phyloP scores from a whole-genome alignment of 257 asterid species.

The Solanum chiquidenum region DNA sequence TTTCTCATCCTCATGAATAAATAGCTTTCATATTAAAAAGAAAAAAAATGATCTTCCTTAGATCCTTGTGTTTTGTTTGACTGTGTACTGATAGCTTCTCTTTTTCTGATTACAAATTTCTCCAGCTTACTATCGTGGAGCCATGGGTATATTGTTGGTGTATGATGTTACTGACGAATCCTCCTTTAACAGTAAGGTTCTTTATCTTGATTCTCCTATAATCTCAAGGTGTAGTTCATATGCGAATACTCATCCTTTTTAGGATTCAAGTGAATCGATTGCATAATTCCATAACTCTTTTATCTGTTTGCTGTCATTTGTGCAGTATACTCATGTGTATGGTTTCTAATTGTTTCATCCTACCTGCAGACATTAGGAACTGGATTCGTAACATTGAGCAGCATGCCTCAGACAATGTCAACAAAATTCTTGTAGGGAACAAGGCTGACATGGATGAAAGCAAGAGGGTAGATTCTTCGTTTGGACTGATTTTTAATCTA shows the following conservation, averaged over 20 bases:
- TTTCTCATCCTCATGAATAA: neutral
- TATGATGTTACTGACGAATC: slow-evolving; percentile 37
- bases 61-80: neutral
- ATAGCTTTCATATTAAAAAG: neutral
- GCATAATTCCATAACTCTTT: neutral
- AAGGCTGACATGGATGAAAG: slow-evolving; percentile 45
- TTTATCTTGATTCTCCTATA: neutral
- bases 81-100: neutral
- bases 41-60: neutral
- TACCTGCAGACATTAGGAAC: slow-evolving; percentile 26
- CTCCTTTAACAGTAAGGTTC: slow-evolving; percentile 32
- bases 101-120: neutral
- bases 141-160: slow-evolving; percentile 39
- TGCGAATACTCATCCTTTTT: neutral
- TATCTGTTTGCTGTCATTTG: neutral
- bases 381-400: slow-evolving; percentile 40
- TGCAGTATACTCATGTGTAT: neutral
- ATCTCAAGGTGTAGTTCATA: neutral
- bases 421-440: slow-evolving; percentile 34
- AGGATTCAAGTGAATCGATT: neutral
- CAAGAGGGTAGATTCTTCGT: slow-evolving; percentile 18
- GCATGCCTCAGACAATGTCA: slow-evolving; percentile 40
- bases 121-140: slow-evolving; percentile 41
- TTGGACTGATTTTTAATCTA: no score
- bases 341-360: neutral